These are phyloP conservation scores for Backusella parvicylindrica DNA, from an alignment of 192 early-diverging fungal genomes.

Conservation along the genomic window DNA sequence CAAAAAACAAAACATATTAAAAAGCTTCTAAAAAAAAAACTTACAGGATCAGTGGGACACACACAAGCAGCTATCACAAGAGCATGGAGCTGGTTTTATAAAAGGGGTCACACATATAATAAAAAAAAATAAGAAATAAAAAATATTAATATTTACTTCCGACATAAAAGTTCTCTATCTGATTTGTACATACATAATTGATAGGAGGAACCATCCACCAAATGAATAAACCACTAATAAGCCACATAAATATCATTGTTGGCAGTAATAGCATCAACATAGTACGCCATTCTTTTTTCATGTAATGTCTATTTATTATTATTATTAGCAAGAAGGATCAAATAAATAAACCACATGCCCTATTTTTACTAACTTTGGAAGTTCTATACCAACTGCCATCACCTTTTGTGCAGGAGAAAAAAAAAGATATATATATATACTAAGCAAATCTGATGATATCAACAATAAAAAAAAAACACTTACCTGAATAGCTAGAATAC, in stretches of 20 bases:
- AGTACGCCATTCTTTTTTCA: constrained; percentile 56
- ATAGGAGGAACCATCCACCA: constrained; percentile 56
- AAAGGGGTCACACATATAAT: not conserved
- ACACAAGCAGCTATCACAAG: constrained; percentile 81
- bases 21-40: not conserved
- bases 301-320: constrained; percentile 28
- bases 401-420: constrained; percentile 43
- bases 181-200: constrained; percentile 42
- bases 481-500: constrained; percentile 81
- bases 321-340: not conserved
- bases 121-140: too few relatives aligned
- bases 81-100: constrained; percentile 52
- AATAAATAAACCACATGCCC: not conserved
- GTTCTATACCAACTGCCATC: constrained; percentile 79
- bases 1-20: not conserved
- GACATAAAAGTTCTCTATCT: not conserved
- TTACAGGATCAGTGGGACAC: constrained; percentile 91
- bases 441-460: not conserved
- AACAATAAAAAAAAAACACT: not conserved
- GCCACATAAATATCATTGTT: constrained; percentile 80
- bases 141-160: not conserved
- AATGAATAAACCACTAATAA: constrained; percentile 61
- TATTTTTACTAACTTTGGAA: constrained; percentile 59
- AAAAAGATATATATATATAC: not conserved
- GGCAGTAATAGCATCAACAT: constrained; percentile 74